These are phyloP conservation scores for Aegilops tauschii DNA, from an alignment of 176 grass and related monocot genomes.

Conservation along the genomic window DNA sequence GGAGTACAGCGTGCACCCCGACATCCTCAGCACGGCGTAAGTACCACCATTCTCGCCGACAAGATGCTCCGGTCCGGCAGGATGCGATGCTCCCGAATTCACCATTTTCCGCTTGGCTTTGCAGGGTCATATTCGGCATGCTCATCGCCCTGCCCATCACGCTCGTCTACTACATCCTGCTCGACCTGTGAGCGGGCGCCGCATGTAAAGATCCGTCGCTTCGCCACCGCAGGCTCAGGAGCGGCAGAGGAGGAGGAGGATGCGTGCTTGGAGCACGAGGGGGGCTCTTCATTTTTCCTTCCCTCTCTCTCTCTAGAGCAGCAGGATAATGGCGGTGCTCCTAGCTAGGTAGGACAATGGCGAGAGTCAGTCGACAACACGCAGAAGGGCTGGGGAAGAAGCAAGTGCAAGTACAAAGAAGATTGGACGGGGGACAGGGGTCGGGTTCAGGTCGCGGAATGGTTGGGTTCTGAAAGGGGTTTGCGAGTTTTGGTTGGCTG, in stretches of 20 bases:
- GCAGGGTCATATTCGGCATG: slow-evolving; percentile 97
- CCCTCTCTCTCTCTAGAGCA: slow-evolving; percentile 13
- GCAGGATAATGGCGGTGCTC: not conserved
- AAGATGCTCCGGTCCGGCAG: not conserved
- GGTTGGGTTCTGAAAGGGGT: not conserved
- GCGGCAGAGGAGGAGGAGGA: not conserved
- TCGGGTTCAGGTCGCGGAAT: slow-evolving; percentile 18
- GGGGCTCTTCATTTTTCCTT: not conserved
- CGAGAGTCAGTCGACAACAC: slow-evolving; percentile 20
- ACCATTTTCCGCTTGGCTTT: not conserved
- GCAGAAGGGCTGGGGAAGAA: slow-evolving; percentile 29
- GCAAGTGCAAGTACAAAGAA: slow-evolving; percentile 32
- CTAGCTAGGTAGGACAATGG: slow-evolving; percentile 51
- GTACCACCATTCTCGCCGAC: not conserved
- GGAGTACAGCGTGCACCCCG: slow-evolving; percentile 96
- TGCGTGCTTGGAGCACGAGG: slow-evolving; percentile 19
- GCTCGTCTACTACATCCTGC: slow-evolving; percentile 92
- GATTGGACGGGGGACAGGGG: not conserved
- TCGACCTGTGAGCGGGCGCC: slow-evolving; percentile 48
- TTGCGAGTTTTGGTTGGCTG: slow-evolving; percentile 31
- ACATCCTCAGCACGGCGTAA: slow-evolving; percentile 98
- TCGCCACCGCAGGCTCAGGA: not conserved
- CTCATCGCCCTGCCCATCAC: slow-evolving; percentile 88
- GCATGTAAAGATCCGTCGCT: slow-evolving; percentile 18
- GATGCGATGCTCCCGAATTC: not conserved